These are phyloP conservation scores for Phtheirospermum japonicum DNA, from an alignment of 257 asterid species.

Conservation along the genomic window DNA sequence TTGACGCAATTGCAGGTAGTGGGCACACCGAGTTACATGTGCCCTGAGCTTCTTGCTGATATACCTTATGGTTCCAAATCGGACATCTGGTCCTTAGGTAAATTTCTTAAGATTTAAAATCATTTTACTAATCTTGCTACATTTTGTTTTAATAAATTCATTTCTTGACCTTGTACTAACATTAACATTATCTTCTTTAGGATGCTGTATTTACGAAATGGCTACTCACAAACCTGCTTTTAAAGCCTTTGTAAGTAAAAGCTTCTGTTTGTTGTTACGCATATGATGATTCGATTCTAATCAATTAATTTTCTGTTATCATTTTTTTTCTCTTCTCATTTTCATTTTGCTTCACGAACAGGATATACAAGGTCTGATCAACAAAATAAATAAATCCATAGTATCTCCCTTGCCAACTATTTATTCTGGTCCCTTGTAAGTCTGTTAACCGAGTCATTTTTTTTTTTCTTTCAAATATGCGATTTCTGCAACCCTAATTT, in stretches of 20 bases:
- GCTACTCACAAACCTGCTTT: slow-evolving; percentile 83
- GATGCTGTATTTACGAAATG: slow-evolving; percentile 95
- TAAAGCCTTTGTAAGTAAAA: too few relatives aligned
- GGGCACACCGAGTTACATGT: too few relatives aligned
- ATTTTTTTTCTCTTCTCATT: slow-evolving; percentile 19
- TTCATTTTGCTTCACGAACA: slow-evolving; percentile 31
- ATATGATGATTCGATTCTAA: not conserved
- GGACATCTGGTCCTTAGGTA: slow-evolving; percentile 99
- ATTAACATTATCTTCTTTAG: slow-evolving; percentile 37
- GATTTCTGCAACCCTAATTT: not conserved
- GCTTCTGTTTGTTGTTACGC: slow-evolving; percentile 36
- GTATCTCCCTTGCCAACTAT: slow-evolving; percentile 87
- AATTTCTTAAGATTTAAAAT: slow-evolving; percentile 23
- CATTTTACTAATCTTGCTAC: slow-evolving; percentile 3
- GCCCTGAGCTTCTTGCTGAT: too few relatives aligned
- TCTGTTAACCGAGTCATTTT: slow-evolving; percentile 29
- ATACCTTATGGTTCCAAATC: too few relatives aligned
- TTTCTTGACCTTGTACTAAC: slow-evolving; percentile 22
- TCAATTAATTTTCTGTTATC: not conserved
- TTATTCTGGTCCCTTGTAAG: slow-evolving; percentile 90
- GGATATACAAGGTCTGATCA: too few relatives aligned
- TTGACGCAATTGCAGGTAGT: slow-evolving; percentile 60
- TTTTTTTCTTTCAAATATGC: not conserved
- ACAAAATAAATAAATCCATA: slow-evolving; percentile 86
- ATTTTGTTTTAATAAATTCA: slow-evolving; percentile 8